Evolutionary conservation across 148 eudicot genomes (phyloP), one percentile per base, ranked within the genome.

Genomic region (Chenopodium formosanum): DNA sequence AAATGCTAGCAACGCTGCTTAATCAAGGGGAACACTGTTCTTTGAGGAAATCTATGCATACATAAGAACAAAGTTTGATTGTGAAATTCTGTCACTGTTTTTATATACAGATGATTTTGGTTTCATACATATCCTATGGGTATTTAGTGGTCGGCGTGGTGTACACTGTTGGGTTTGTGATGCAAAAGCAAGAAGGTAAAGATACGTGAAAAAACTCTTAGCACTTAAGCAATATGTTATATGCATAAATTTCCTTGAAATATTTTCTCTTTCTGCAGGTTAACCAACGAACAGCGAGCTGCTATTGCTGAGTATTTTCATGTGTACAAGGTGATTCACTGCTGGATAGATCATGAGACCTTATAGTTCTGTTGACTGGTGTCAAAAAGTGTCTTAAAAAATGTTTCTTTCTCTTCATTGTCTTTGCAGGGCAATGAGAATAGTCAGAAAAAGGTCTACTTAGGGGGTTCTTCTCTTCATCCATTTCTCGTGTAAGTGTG

Each of bases 81-180:
- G 47, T 82, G 60, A 58, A 48, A 37, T 70, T n/a, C 56, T 47
- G 25, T 52, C 70, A 22, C 80, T 78, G 44, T 70, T 74, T 66
- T 34, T 10, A 37, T 80, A 16, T 83, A 83, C 89, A 94, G 98
- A 90, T 82, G 99, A 97, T 86, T 92, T 97, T 89, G 98, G 97
- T 66, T 97, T 92, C 87, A 87, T 88, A 78, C 98, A 97, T 84
- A 92, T 94, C 77, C 90, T 94, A 32, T 97, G 99, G 98, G 98
- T 88, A 64, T 97, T 86, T 84, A 94, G 97, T 92, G 99, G 99
- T 48, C 91, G 97, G 13, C 94, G 99, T 83, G 99, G 99, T 85
- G 97, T 94, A 31, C 99, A 92, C 80, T 97, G 99, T 70, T 97
- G 99, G 99, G 99, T 97, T 88, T 97, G 98, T 87, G 99, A 97